A percentile compares a stretch with the other conserved stretches of the same genome.
phyloP scores from a whole-genome alignment of 192 early-diverging fungal genomes.

The Coemansia sp. region DNA sequence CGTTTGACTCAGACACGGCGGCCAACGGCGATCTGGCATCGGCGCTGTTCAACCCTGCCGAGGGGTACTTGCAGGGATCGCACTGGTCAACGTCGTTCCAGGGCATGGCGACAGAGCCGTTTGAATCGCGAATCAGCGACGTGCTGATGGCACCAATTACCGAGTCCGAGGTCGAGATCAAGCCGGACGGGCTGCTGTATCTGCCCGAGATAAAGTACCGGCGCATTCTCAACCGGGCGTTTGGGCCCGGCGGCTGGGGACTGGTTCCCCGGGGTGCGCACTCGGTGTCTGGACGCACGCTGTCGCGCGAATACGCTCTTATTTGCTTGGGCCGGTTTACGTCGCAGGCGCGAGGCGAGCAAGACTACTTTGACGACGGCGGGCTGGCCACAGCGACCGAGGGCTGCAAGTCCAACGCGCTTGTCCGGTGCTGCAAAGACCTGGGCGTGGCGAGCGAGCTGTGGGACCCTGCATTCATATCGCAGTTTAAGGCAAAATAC shows the following conservation, averaged over 20 bases:
- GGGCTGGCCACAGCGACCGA: conserved; percentile 81
- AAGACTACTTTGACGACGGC: conserved; percentile 81
- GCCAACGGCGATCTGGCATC: conserved; percentile 22
- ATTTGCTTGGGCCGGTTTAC: conserved; percentile 87
- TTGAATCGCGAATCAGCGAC: conserved; percentile 67
- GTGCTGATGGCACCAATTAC: conserved; percentile 69
- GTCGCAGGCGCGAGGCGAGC: conserved; percentile 90
- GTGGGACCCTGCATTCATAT: conserved; percentile 90
- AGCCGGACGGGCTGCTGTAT: conserved; percentile 93
- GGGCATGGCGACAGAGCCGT: conserved; percentile 74
- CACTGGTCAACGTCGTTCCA: conserved; percentile 70
- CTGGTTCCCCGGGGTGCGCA: conserved; percentile 88
- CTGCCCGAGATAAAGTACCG: conserved; percentile 97
- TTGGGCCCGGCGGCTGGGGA: conserved; percentile 91
- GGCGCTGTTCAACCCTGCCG: conserved; percentile 39
- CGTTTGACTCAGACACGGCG: not conserved
- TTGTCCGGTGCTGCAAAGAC: conserved; percentile 98
- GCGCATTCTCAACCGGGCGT: conserved; percentile 90
- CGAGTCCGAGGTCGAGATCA: conserved; percentile 87
- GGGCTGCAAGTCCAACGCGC: conserved; percentile 86
- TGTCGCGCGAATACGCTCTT: conserved; percentile 91
- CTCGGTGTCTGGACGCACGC: conserved; percentile 70
- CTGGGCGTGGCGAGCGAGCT: conserved; percentile 87
- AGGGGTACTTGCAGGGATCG: conserved; percentile 44
- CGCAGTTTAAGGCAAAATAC: conserved; percentile 79